phyloP scores from a whole-genome alignment of 495 filamentous ascomycete species.

The Penicillium arizonense region DNA sequence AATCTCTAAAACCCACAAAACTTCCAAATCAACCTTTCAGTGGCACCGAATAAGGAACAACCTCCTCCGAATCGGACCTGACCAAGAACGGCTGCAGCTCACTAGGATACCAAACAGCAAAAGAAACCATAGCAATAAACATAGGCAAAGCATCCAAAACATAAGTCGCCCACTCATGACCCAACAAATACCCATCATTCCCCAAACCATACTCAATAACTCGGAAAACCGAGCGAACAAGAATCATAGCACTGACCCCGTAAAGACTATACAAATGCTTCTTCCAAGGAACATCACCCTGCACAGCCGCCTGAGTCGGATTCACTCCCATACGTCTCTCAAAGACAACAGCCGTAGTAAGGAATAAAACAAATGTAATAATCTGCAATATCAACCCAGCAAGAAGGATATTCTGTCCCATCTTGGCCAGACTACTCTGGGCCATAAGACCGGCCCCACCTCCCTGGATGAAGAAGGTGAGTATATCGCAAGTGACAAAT shows the following conservation, averaged over 20 bases:
- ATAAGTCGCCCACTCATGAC: conserved; percentile 56
- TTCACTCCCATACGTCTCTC: conserved; percentile 42
- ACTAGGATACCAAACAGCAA: conserved; percentile 27
- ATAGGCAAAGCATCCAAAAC: conserved; percentile 58
- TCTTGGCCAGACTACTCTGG: background rate
- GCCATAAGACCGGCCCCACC: conserved; percentile 17
- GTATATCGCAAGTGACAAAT: conserved; percentile 32
- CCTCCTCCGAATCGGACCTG: no score
- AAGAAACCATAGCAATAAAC: conserved; percentile 47
- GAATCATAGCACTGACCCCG: conserved; percentile 39
- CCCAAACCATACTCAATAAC: conserved; percentile 59
- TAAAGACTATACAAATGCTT: conserved; percentile 13
- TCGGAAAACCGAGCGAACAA: conserved; percentile 59
- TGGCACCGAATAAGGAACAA: no score
- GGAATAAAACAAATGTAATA: conserved; percentile 19
- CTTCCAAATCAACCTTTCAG: no score
- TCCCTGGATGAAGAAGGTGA: conserved; percentile 39
- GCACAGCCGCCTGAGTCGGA: background rate
- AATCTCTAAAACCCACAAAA: no score
- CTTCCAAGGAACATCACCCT: conserved; percentile 19
- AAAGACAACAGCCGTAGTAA: conserved; percentile 30
- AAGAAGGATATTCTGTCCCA: conserved; percentile 14
- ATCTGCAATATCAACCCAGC: conserved; percentile 4
- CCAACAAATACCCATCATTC: conserved; percentile 43
- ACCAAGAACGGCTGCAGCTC: conserved; percentile 5